phyloP scores from a whole-genome alignment of 148 eudicot genomes.

The Tetragonia tetragonoides region DNA sequence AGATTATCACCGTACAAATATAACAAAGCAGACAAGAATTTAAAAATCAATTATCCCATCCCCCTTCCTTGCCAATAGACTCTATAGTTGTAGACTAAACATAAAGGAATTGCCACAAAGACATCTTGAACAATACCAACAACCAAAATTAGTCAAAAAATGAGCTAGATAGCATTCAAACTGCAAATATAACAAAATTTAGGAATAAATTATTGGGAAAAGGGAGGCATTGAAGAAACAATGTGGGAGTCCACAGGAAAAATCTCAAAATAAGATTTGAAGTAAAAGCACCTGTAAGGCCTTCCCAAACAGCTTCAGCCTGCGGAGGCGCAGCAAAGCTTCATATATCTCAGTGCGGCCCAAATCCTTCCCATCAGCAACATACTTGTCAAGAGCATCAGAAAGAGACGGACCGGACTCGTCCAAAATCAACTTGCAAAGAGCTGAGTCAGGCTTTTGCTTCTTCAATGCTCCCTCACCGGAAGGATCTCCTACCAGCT shows the following conservation, averaged over 20 bases:
- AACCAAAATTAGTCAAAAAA: not conserved
- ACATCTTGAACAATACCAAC: not conserved
- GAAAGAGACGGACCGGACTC: constrained; percentile 37
- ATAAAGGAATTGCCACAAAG: not conserved
- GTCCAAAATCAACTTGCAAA: constrained; percentile 37
- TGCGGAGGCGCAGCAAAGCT: constrained; percentile 43
- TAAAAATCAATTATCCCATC: not conserved
- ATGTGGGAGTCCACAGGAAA: not conserved
- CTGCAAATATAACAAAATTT: no score
- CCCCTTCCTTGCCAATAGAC: not conserved
- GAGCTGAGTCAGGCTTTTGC: constrained; percentile 17
- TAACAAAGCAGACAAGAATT: not conserved
- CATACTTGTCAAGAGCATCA: constrained; percentile 52
- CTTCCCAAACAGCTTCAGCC: constrained; percentile 43
- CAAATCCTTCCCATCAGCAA: constrained; percentile 50
- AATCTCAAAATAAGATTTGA: not conserved
- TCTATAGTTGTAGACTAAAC: not conserved
- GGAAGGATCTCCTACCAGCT: constrained; percentile 31
- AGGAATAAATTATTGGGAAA: constrained; percentile 1
- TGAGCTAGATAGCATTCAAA: not conserved
- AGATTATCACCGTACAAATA: not conserved
- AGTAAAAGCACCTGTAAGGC: constrained; percentile 70
- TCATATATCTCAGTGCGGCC: constrained; percentile 22
- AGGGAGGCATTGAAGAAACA: not conserved
- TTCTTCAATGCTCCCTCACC: constrained; percentile 12